Evolutionary conservation across 306 rosid species (phyloP).

Genomic region (Oxytropis ochrocephala): DNA sequence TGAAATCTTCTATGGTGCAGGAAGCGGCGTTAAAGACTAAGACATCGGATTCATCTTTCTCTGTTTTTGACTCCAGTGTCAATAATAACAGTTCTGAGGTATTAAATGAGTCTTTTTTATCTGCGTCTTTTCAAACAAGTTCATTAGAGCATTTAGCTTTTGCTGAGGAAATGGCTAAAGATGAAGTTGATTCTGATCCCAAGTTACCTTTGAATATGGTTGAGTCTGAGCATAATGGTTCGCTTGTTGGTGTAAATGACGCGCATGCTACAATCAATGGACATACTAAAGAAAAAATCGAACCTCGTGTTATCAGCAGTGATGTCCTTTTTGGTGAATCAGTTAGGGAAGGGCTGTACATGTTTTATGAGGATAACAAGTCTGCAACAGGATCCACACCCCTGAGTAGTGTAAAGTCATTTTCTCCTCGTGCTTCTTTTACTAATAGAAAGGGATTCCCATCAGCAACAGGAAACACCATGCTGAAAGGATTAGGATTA

Average conservation of each 20-base stretch:
- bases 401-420: slow-evolving; percentile 30
- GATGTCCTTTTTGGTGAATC: slow-evolving; percentile 39
- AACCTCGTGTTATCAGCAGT: slow-evolving; percentile 26
- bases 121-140: slow-evolving; percentile 38
- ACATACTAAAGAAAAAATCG: slow-evolving; percentile 28
- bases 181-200: slow-evolving; percentile 32
- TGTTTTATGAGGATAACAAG: slow-evolving; percentile 54
- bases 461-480: slow-evolving; percentile 30
- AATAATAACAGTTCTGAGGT: slow-evolving; percentile 19
- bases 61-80: slow-evolving; percentile 30
- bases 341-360: slow-evolving; percentile 67
- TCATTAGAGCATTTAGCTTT: slow-evolving; percentile 43
- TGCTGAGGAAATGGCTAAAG: slow-evolving; percentile 42
- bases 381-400: slow-evolving; percentile 25
- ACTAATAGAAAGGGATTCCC: slow-evolving; percentile 25
- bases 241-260: slow-evolving; percentile 21
- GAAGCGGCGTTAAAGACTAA: slow-evolving; percentile 29
- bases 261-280: slow-evolving; percentile 24
- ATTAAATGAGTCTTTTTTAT: slow-evolving; percentile 31
- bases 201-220: slow-evolving; percentile 33
- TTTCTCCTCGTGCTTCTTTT: slow-evolving; percentile 33
- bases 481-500: slow-evolving; percentile 26
- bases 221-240: slow-evolving; percentile 19
- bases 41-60: slow-evolving; percentile 34
- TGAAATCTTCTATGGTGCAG: slow-evolving; percentile 39